Evolutionary conservation across 768 basidiomycete genomes (phyloP).

Genomic region (Tricholoma bakamatsutake): DNA sequence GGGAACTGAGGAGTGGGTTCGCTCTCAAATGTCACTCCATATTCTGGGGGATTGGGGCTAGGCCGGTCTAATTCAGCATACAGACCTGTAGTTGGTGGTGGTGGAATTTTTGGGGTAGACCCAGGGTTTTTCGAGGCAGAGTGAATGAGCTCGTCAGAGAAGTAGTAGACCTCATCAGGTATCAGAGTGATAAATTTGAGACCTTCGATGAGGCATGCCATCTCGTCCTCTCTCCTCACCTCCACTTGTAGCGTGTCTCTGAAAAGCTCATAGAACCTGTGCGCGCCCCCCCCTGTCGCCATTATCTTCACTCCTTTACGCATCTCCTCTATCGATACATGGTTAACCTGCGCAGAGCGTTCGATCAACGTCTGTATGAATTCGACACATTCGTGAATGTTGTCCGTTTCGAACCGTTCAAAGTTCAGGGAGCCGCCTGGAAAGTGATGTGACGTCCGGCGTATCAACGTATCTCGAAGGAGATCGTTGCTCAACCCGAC

Average conservation of each 20-base stretch:
- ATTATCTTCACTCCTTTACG: slow-evolving; percentile 90
- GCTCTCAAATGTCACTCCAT: slow-evolving; percentile 81
- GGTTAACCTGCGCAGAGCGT: slow-evolving; percentile 79
- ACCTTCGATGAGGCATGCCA: slow-evolving; percentile 97
- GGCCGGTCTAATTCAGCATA: slow-evolving; percentile 62
- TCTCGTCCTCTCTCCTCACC: slow-evolving; percentile 91
- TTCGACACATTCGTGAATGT: slow-evolving; percentile 75
- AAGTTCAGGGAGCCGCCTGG: slow-evolving; percentile 98
- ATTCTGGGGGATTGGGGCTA: slow-evolving; percentile 85
- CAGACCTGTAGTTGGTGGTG: slow-evolving; percentile 8
- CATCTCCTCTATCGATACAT: slow-evolving; percentile 88
- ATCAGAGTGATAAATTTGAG: slow-evolving; percentile 94
- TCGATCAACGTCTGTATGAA: slow-evolving; percentile 87
- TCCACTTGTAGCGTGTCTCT: slow-evolving; percentile 71
- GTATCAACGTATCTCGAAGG: slow-evolving; percentile 60
- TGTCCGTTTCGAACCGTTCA: slow-evolving; percentile 91
- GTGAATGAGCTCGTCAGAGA: slow-evolving; percentile 95
- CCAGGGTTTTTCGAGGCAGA: slow-evolving; percentile 27
- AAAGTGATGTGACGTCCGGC: slow-evolving; percentile 73
- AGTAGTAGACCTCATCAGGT: slow-evolving; percentile 97
- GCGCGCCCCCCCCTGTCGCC: slow-evolving; percentile 97
- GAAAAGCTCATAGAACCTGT: slow-evolving; percentile 87
- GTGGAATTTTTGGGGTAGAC: slow-evolving; percentile 13
- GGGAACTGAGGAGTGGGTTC: slow-evolving; percentile 86
- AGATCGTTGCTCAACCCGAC: slow-evolving; percentile 36